These are phyloP conservation scores for Isoetes engelmannii DNA, from an alignment of 83 land plant genomes.

Conservation along the genomic window DNA sequence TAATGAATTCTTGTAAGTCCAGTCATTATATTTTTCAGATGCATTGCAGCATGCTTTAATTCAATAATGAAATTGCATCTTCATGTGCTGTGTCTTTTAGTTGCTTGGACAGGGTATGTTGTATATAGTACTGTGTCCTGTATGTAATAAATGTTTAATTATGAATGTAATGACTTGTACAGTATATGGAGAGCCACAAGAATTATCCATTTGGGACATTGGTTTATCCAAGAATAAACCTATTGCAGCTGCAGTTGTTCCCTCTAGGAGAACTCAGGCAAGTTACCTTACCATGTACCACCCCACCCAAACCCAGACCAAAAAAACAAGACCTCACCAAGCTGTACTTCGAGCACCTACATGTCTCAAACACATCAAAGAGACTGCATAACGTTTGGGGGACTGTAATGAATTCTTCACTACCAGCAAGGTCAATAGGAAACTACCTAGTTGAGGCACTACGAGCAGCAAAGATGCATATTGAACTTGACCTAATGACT, in stretches of 20 bases:
- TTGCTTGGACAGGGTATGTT: too few species aligned
- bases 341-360: too few species aligned
- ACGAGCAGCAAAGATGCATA: neutral
- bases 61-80: too few species aligned
- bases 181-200: constrained; percentile 5
- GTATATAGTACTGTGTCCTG: too few species aligned
- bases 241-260: constrained; percentile 6
- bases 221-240: constrained; percentile 10
- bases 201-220: constrained; percentile 19
- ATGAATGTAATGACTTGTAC: neutral
- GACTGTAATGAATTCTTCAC: neutral
- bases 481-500: neutral
- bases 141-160: too few species aligned
- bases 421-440: too few species aligned
- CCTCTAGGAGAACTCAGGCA: constrained; percentile 11
- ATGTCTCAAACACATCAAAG: too few species aligned
- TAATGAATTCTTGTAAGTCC: neutral
- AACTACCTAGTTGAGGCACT: neutral
- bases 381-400: neutral
- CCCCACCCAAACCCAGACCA: too few species aligned
- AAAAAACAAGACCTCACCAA: too few species aligned
- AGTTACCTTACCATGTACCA: neutral
- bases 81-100: too few species aligned
- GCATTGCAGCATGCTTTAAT: too few species aligned
- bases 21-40: neutral